A percentile compares a stretch with the other conserved stretches of the same genome.
phyloP scores from a whole-genome alignment of 768 basidiomycete genomes.

The Cyathus striatus region DNA sequence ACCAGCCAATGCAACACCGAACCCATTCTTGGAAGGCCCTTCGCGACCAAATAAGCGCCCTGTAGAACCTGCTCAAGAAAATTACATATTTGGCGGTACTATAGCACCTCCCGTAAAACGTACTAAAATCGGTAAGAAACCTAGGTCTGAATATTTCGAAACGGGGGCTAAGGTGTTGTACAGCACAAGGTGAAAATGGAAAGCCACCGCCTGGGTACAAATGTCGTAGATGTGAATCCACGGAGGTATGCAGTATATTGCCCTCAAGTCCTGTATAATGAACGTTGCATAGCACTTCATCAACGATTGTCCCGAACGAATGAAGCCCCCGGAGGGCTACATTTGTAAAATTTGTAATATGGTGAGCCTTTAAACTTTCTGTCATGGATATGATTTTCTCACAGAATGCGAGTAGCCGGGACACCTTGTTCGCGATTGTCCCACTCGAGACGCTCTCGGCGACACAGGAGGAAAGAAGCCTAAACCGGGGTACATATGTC shows the following conservation, averaged over 20 bases:
- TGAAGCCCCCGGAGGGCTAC: slow-evolving; percentile 78
- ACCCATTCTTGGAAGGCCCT: slow-evolving; percentile 54
- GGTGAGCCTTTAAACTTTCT: slow-evolving; percentile 29
- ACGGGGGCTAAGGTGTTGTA: too few relatives aligned
- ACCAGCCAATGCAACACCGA: slow-evolving; percentile 64
- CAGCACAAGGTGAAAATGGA: slow-evolving; percentile 36
- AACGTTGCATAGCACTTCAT: slow-evolving; percentile 61
- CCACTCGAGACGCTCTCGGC: slow-evolving; percentile 68
- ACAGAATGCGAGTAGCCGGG: slow-evolving; percentile 48
- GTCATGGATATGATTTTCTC: slow-evolving; percentile 4
- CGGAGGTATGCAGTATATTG: slow-evolving; percentile 44
- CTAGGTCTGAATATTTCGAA: too few relatives aligned
- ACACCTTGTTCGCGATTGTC: slow-evolving; percentile 88
- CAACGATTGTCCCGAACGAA: slow-evolving; percentile 68
- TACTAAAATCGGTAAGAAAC: slow-evolving; percentile 42
- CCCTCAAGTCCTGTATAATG: neutral
- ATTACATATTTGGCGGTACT: slow-evolving; percentile 70
- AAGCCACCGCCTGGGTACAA: slow-evolving; percentile 71
- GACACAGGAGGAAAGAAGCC: slow-evolving; percentile 84
- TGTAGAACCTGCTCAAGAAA: slow-evolving; percentile 45
- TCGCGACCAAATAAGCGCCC: slow-evolving; percentile 47
- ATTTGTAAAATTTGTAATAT: slow-evolving; percentile 81
- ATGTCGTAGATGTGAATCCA: slow-evolving; percentile 72
- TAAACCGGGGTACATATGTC: slow-evolving; percentile 82
- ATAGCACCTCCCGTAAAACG: slow-evolving; percentile 55